Base-by-base conservation (phyloP, 768 basidiomycete species). In the Boletus subparvulus region DNA sequence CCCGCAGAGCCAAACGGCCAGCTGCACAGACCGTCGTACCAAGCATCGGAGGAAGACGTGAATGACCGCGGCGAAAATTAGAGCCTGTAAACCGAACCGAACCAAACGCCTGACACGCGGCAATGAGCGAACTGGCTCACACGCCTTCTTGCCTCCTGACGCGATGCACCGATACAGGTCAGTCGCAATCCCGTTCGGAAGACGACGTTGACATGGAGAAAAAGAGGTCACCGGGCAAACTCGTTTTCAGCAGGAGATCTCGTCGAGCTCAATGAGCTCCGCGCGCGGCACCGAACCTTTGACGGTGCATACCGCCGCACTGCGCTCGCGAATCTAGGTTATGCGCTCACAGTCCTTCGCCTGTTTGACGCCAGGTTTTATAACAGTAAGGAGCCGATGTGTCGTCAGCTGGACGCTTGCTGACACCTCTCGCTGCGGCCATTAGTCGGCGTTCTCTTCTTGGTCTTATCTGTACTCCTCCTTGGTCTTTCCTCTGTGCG, bases 241-340 rank as follows among this genome's bases (percentile, higher is more conserved):
- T 86, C 84, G 1, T 86, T 84, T 61, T 64, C 75, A 9, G 73
- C 84, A 1, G 62, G 74, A 17, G 85, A 87, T 61, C 56, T 84
- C 33, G 78, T 76, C 50, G 84, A 87, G 65, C 80, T 87, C 50
- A 83, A 83, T 24, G 91, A 94, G 67, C 71, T 94, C 17, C 80
- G 92, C 14, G 92, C 92, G 1, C 79, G 90, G 30, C 85, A 90
- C 61, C 79, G 92, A 41, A 94, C 92, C 0, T 92, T 92, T 65
- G 82, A 92, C 50, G 91, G 90, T 16, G 89, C 91, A 14, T 93
- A 93, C 71, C 80, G 79, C 39, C 83, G 91, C 28, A 88, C 85
- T 0, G 90, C 90, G 0, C 76, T 94, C 10, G 83, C 84, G 14
- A 83, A 84, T 54, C 77, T 94, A 3, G 87, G 89, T 0, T 91